Evolutionary conservation across 106 monocot genomes (phyloP).

Genomic region (Apostasia shenzhenica): DNA sequence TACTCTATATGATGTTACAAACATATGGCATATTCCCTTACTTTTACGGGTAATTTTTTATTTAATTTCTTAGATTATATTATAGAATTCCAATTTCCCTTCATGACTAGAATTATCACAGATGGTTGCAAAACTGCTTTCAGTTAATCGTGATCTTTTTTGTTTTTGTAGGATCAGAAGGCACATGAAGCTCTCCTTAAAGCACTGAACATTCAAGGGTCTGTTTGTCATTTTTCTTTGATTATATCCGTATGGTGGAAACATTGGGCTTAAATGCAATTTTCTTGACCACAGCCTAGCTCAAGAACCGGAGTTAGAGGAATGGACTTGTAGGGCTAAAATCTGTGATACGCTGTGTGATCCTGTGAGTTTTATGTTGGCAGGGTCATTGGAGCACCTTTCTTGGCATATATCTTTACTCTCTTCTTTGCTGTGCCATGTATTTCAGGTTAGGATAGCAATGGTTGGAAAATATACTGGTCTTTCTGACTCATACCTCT

Average conservation of each 20-base stretch:
- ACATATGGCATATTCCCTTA: conserved; percentile 54
- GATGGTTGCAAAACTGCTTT: background rate
- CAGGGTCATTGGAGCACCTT: background rate
- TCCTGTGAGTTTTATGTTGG: conserved; percentile 26
- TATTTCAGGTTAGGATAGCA: conserved; percentile 51
- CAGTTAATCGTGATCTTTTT: background rate
- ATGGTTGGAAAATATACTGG: conserved; percentile 68
- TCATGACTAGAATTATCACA: background rate
- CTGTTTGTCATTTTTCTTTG: conserved; percentile 10
- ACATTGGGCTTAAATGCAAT: background rate
- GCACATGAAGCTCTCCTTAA: conserved; percentile 56
- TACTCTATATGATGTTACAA: conserved; percentile 57
- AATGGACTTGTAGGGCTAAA: conserved; percentile 48
- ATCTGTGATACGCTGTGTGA: conserved; percentile 34
- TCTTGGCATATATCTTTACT: background rate
- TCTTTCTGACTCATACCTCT: conserved; percentile 63
- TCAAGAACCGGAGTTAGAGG: conserved; percentile 26
- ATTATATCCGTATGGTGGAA: too few species aligned
- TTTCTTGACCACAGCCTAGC: conserved; percentile 20
- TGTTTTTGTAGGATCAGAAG: conserved; percentile 40
- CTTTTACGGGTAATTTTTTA: conserved; percentile 24
- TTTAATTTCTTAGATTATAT: background rate
- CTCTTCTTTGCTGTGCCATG: background rate
- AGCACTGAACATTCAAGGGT: conserved; percentile 44
- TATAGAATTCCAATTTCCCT: background rate